Evolutionary conservation across 257 asterid species (phyloP), one percentile per base, ranked within the genome.

Genomic region (Nicotiana benthamiana): DNA sequence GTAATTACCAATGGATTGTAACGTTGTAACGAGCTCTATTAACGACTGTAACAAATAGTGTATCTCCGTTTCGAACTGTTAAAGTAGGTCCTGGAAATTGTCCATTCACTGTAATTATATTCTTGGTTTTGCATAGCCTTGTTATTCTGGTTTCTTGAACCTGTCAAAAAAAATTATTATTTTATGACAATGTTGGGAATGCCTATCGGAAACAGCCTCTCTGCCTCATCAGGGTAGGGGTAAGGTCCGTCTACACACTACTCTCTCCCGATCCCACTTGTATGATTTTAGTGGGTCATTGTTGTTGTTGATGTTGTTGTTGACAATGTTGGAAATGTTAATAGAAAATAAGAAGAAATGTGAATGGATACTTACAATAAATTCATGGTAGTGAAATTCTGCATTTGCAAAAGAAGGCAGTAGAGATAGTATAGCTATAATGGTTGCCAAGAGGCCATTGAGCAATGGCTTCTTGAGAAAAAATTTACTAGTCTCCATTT

Each of bases 71-170:
- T 77, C 92, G 81, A 15, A 74, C 94, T 15, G 81, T 82, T 9
- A 93, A 65, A 1, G 89, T 91, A 15, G 97, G 96, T 64, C 97
- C 97, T 6, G 96, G 97, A 6, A 93, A 90, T 85, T 90, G 96
- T 2, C 94, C 94, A 12, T 93, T 91, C 0, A 91, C 93, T 0
- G 96, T 91, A 36, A 93, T 68, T 66, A 90, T 90, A 78, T 74
- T 87, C 40, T 80, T 87, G 17, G 84, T 87, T 83, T 18, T 87
- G 89, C 97, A 93, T 57, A 91, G 83, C 87, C 92, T 87, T 43
- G 80, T 89, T 78, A 90, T 85, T 7, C 84, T 64, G 0, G 85
- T 80, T 46, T 83, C 84, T 86, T 93, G 86, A 84, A 91, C 93
- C 97, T 91, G 88, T 53, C 24, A 4, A 30, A 2, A 0, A 3